Evolutionary conservation across 805 yeast species (phyloP).

Genomic region (Saturnispora quitensis): DNA sequence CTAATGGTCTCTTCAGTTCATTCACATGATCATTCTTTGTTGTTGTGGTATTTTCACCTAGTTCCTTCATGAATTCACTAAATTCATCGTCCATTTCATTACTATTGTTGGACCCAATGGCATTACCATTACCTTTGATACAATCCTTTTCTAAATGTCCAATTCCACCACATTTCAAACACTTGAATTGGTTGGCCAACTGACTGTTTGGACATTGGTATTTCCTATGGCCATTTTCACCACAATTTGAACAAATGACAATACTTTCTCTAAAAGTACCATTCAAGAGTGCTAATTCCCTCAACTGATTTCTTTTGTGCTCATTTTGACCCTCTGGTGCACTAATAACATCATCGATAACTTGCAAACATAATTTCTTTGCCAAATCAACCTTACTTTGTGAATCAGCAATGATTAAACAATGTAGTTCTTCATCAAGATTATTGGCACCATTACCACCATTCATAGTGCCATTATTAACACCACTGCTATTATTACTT

Average conservation of each 20-base stretch:
- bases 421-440: slow-evolving; percentile 79
- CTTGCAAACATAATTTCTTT: slow-evolving; percentile 58
- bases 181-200: slow-evolving; percentile 49
- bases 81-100: slow-evolving; percentile 37
- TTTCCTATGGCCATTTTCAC: slow-evolving; percentile 54
- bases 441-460: slow-evolving; percentile 39
- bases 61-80: slow-evolving; percentile 42
- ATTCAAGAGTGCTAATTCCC: slow-evolving; percentile 87
- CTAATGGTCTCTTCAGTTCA: neutral
- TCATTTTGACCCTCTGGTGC: slow-evolving; percentile 94
- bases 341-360: slow-evolving; percentile 73
- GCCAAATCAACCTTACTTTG: slow-evolving; percentile 73
- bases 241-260: slow-evolving; percentile 56
- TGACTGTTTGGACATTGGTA: slow-evolving; percentile 54
- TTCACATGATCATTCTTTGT: neutral
- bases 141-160: slow-evolving; percentile 93
- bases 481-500: slow-evolving; percentile 36
- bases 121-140: slow-evolving; percentile 25
- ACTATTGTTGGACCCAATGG: slow-evolving; percentile 9
- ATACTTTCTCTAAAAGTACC: slow-evolving; percentile 82
- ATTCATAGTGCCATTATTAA: slow-evolving; percentile 27
- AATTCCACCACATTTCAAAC: slow-evolving; percentile 67
- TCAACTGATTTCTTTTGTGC: slow-evolving; percentile 77
- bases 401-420: slow-evolving; percentile 74
- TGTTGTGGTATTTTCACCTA: slow-evolving; percentile 27